These are phyloP conservation scores for Gaultheria prostrata DNA, from an alignment of 148 eudicot genomes.

Conservation along the genomic window DNA sequence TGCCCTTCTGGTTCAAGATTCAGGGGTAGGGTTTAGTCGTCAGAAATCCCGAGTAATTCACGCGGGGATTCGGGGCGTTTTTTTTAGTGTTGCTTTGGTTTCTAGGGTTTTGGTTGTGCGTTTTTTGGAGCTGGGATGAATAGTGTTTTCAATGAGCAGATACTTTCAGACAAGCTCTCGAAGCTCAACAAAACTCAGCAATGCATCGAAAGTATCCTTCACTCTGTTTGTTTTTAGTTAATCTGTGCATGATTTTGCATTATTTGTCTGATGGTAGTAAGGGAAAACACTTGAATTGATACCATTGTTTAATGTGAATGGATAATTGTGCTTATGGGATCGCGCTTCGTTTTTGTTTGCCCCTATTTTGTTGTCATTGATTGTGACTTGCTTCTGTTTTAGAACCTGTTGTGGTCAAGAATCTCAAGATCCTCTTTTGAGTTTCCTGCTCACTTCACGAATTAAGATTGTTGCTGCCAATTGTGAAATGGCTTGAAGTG, in stretches of 20 bases:
- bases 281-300: neutral
- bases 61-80: neutral
- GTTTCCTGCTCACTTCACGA: neutral
- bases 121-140: neutral
- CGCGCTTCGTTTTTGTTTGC: neutral
- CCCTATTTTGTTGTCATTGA: neutral
- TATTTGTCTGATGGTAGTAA: neutral
- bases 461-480: neutral
- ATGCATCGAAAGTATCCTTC: slow-evolving; percentile 9
- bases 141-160: slow-evolving; percentile 10
- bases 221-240: neutral
- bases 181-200: slow-evolving; percentile 11
- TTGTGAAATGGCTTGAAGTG: neutral
- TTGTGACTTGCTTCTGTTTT: neutral
- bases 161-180: neutral
- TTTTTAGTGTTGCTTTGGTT: neutral
- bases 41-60: neutral
- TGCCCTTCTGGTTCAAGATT: neutral
- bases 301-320: neutral
- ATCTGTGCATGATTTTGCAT: neutral
- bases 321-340: neutral
- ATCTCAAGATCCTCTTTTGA: neutral
- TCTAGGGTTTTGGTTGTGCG: neutral
- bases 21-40: neutral
- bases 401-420: neutral